Conservation (phyloP, 257 asterid genomes). For the Ligustrum vulgare region DNA sequence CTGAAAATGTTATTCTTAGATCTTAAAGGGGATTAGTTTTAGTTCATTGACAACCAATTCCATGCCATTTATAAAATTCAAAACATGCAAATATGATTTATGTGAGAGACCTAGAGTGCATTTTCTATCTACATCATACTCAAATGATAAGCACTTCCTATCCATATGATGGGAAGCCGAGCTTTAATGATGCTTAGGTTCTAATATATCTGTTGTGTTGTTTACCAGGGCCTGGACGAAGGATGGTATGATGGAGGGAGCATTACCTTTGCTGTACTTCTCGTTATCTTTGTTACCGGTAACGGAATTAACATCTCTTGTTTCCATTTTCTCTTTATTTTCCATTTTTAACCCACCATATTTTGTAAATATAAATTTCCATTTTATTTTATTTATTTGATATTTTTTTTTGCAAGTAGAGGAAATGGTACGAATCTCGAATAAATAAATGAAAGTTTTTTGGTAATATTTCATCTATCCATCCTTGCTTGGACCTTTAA, state of each 20-base stretch:
- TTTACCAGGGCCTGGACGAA: conserved; percentile 64
- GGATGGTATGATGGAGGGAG: conserved; percentile 99
- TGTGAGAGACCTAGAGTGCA: not conserved
- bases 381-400: not conserved
- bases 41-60: not conserved
- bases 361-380: not conserved
- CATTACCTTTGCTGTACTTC: conserved; percentile 89
- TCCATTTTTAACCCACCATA: not conserved
- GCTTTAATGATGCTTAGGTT: not conserved
- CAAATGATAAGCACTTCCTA: conserved; percentile 5
- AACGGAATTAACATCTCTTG: conserved; percentile 10
- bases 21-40: not conserved
- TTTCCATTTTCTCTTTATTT: not conserved
- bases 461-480: not conserved
- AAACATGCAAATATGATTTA: not conserved
- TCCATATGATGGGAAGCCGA: conserved; percentile 11
- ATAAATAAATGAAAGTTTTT: conserved; percentile 7
- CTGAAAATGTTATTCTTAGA: not conserved
- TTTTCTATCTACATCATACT: conserved; percentile 3
- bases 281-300: conserved; percentile 93
- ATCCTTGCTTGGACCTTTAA: not conserved
- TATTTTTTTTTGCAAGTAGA: not conserved
- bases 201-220: not conserved
- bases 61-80: not conserved
- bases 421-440: not conserved